A percentile compares a stretch with the other conserved stretches of the same genome.
Evolutionary conservation across 441 rosid species (phyloP).

Genomic region (Erodium moschatum): DNA sequence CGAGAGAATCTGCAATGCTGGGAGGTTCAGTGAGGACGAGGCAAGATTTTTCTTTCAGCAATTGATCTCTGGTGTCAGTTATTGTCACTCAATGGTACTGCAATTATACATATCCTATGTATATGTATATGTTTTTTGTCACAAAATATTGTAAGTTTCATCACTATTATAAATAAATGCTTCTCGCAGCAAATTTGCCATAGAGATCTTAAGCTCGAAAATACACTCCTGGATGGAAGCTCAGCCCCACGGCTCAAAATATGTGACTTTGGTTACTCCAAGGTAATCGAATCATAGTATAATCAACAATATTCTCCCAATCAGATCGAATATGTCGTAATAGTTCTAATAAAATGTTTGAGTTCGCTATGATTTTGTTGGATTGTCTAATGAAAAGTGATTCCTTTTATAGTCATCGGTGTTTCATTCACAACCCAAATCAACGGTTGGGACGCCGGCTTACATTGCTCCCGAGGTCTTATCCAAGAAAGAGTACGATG

Average conservation of each 20-base stretch:
- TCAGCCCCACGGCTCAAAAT: constrained; percentile 89
- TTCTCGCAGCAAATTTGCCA: constrained; percentile 77
- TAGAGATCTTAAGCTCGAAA: constrained; percentile 84
- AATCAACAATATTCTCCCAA: too few species aligned
- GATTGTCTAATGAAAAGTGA: too few species aligned
- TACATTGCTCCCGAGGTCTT: constrained; percentile 36
- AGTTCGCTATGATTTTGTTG: too few species aligned
- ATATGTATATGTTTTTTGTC: too few species aligned
- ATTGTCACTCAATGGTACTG: constrained; percentile 80
- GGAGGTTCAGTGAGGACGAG: constrained; percentile 98
- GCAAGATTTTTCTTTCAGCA: constrained; percentile 98
- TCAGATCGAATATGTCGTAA: too few species aligned
- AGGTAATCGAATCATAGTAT: constrained; percentile 30
- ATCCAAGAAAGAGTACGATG: constrained; percentile 90
- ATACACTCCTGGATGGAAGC: constrained; percentile 89
- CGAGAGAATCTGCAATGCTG: constrained; percentile 91
- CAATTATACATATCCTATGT: neutral
- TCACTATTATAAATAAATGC: neutral
- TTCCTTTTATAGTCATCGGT: constrained; percentile 58
- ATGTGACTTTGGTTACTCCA: constrained; percentile 97
- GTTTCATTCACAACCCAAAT: constrained; percentile 95
- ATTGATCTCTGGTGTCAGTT: constrained; percentile 96
- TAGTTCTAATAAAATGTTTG: too few species aligned
- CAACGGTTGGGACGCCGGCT: constrained; percentile 94
- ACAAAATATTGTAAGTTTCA: too few species aligned